Evolutionary conservation across 2,329 filamentous ascomycete genomes (phyloP).

Genomic region (Botrytis porri): DNA sequence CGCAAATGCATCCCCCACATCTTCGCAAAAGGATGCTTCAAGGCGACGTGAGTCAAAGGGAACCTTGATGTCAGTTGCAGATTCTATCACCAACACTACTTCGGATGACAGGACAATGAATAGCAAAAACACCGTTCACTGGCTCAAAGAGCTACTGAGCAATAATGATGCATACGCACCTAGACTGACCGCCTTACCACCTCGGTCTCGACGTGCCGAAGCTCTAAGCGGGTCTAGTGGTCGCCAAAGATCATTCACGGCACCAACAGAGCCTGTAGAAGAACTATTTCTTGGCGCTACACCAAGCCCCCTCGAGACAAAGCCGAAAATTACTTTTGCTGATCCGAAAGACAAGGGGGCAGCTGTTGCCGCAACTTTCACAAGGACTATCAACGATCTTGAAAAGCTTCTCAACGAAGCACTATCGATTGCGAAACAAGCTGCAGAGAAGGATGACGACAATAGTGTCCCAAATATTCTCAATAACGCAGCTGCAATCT

Average conservation of each 20-base stretch:
- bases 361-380: conserved; percentile 34
- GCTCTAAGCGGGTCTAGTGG: conserved; percentile 12
- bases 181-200: conserved; percentile 34
- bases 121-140: conserved; percentile 31
- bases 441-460: conserved; percentile 33
- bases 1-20: conserved; percentile 21
- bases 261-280: conserved; percentile 19
- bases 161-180: conserved; percentile 32
- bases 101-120: conserved; percentile 21
- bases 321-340: conserved; percentile 13
- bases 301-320: conserved; percentile 12
- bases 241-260: conserved; percentile 22
- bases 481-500: conserved; percentile 28
- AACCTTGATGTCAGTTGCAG: not conserved
- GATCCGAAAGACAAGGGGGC: conserved; percentile 18
- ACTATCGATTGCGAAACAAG: conserved; percentile 39
- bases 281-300: conserved; percentile 25
- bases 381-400: conserved; percentile 39
- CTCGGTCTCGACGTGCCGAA: conserved; percentile 26
- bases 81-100: conserved; percentile 15
- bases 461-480: conserved; percentile 27
- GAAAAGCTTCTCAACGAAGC: conserved; percentile 40
- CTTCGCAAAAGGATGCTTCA: conserved; percentile 8
- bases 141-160: conserved; percentile 33
- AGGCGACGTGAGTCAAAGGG: conserved; percentile 6